These are phyloP conservation scores for Phanerochaete sordida DNA, from an alignment of 768 basidiomycete species.

Conservation along the genomic window DNA sequence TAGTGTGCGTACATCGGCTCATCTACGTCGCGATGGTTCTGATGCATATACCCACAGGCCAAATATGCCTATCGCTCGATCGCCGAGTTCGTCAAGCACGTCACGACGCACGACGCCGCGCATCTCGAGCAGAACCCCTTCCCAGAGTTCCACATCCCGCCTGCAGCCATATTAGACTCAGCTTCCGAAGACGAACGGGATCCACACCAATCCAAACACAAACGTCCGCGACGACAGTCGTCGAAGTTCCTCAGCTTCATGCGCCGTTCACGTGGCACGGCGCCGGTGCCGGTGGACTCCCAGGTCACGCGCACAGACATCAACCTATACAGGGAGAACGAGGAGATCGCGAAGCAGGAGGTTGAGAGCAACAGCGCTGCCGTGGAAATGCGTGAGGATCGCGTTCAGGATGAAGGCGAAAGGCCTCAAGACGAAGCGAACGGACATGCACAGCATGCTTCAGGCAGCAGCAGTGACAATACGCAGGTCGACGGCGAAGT, in stretches of 20 bases:
- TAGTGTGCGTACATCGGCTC: too few species aligned
- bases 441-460: too few species aligned
- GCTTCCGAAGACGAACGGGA: constrained; percentile 18
- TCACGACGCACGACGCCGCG: constrained; percentile 36
- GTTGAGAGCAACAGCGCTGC: constrained; percentile 5
- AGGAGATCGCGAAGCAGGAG: constrained; percentile 25
- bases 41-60: constrained; percentile 33
- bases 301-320: constrained; percentile 17
- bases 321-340: constrained; percentile 28
- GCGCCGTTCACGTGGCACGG: not conserved
- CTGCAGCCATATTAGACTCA: constrained; percentile 19
- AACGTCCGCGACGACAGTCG: not conserved
- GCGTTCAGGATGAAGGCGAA: constrained; percentile 6
- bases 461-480: not conserved
- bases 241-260: not conserved
- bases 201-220: not conserved
- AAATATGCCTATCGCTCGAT: constrained; percentile 59
- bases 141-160: constrained; percentile 37
- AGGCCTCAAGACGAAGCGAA: not conserved
- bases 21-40: too few species aligned
- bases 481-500: not conserved
- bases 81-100: constrained; percentile 53
- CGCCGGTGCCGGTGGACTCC: constrained; percentile 3
- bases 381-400: not conserved
- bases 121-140: constrained; percentile 42